Conservation (phyloP, 371 early-diverging fungal genomes). For the Lichtheimia ornata region DNA sequence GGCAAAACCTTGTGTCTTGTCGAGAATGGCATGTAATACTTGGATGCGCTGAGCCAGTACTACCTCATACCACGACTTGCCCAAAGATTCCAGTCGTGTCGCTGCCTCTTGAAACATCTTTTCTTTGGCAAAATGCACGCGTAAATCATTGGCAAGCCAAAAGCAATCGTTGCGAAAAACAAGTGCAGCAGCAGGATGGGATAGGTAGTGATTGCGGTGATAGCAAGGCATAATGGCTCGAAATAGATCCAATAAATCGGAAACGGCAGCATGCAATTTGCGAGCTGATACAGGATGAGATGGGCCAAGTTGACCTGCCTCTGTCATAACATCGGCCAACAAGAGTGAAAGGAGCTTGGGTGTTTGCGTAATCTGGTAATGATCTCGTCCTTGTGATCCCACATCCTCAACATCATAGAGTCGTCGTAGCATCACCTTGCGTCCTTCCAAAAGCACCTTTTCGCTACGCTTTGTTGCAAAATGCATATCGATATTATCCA, state of each 20-base stretch:
- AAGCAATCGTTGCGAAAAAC: conserved; percentile 75
- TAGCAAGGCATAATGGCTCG: conserved; percentile 56
- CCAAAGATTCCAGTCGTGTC: conserved; percentile 20
- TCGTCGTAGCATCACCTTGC: conserved; percentile 43
- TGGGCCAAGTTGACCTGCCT: conserved; percentile 31
- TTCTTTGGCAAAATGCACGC: conserved; percentile 2
- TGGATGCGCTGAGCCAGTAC: conserved; percentile 32
- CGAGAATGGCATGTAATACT: conserved; percentile 18
- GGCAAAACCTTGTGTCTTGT: conserved; percentile 54
- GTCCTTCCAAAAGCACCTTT: conserved; percentile 31
- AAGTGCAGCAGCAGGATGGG: conserved; percentile 58
- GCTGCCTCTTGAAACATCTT: conserved; percentile 10
- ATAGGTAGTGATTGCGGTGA: conserved; percentile 34
- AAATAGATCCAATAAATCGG: conserved; percentile 52
- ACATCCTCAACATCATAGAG: conserved; percentile 39
- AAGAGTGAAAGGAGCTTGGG: conserved; percentile 35
- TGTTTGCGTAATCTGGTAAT: conserved; percentile 43
- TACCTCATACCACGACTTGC: conserved; percentile 37
- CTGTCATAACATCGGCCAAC: conserved; percentile 31
- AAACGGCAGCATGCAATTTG: conserved; percentile 31
- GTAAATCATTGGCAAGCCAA: conserved; percentile 48
- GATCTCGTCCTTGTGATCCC: conserved; percentile 8
- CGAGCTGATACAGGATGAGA: conserved; percentile 37
- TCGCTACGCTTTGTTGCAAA: conserved; percentile 38
- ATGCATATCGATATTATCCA: conserved; percentile 33